Base-by-base conservation (phyloP, 352 stramenopile genomes). In the Globisporangium echinulatum region DNA sequence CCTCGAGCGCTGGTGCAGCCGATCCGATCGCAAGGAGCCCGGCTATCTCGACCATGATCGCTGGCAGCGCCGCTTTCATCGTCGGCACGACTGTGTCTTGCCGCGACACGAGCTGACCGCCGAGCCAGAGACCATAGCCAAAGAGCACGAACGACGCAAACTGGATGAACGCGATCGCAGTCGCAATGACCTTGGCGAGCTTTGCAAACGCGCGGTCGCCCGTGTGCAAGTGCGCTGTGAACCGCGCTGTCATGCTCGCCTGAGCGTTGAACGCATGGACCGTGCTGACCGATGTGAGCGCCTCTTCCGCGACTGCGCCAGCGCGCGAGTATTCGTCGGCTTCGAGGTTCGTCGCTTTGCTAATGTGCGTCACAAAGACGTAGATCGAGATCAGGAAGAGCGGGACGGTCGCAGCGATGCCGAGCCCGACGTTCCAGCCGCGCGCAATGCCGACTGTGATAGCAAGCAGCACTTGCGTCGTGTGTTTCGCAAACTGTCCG, bases 181-280 rank as follows among this genome's bases (percentile, higher is more conserved):
- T 56, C 0, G 64, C 52, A 50, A 70, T 64, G 36, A 59, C 48
- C 17, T 57, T 58, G 25, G 64, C 59, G 53, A 64, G 46, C 42
- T 61, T 63, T 4, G 19, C 19, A 25, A 25, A 25, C 19, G 19
- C 19, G 19, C 51, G 60, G 53, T 67, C 46, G 5, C 79, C 79
- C 5, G 70, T 88, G 7, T 77, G 79, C 61, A 71, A 73, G 10
- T 77, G 72, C 33, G 86, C 75, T 0, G 83, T 73, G 13, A 87
- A 70, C 14, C n/a, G 33, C 52, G 38, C 62, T 63, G 49, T 81
- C 82, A 39, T 63, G 68, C 56, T 87, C 75, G 1, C 79, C 77
- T 14, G 76, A 1, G 82, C 70, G 59, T 88, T 90, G 70, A 92
- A 88, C 71, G 85, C 81, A 71, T 90, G 75, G 40, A 94, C 82